Conservation (phyloP, 2,329 filamentous ascomycete genomes). For the Trichophyton equinum region DNA sequence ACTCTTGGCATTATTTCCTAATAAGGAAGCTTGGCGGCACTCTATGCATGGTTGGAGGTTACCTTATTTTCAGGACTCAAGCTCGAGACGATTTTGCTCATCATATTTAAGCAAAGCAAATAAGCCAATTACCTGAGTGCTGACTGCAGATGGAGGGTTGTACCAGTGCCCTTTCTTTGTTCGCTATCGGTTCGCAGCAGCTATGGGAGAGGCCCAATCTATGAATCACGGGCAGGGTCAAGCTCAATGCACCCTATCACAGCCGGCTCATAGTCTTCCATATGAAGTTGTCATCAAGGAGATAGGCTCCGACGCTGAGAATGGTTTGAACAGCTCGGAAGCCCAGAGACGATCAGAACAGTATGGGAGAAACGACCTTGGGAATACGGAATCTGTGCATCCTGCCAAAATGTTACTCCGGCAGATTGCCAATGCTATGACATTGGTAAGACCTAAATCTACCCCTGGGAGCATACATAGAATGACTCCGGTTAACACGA, state of each 20-base stretch:
- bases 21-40: conserved; percentile 3
- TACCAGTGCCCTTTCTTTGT: neutral
- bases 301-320: conserved; percentile 42
- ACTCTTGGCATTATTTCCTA: conserved; percentile 3
- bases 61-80: neutral
- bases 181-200: neutral
- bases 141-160: neutral
- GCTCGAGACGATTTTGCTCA: too few relatives aligned
- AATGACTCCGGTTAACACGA: conserved; percentile 19
- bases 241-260: conserved; percentile 37
- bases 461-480: neutral
- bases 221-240: neutral
- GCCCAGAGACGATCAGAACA: conserved; percentile 43
- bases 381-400: conserved; percentile 36
- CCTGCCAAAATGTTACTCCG: conserved; percentile 48
- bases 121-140: too few relatives aligned
- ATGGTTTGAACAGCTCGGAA: conserved; percentile 46
- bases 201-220: neutral
- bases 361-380: conserved; percentile 52
- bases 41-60: neutral
- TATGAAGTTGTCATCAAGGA: conserved; percentile 42
- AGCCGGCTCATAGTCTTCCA: conserved; percentile 52
- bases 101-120: too few relatives aligned
- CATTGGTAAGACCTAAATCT: conserved; percentile 36
- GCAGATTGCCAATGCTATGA: conserved; percentile 56